These are phyloP conservation scores for Blastobotrys robertii DNA, from an alignment of 805 yeast species.

Conservation along the genomic window DNA sequence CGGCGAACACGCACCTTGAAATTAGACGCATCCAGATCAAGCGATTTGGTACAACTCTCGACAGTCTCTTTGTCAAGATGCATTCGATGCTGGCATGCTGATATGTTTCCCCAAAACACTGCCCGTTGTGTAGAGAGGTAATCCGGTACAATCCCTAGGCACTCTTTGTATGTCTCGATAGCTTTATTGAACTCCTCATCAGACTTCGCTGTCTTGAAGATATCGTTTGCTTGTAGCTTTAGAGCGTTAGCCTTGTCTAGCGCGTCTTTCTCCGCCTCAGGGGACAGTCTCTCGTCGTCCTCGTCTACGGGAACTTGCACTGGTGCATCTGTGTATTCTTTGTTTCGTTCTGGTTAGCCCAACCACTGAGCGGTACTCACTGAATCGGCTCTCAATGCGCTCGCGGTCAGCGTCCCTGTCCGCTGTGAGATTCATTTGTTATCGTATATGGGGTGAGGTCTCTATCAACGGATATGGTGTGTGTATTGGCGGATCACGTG, in stretches of 20 bases:
- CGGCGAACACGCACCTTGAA: slow-evolving; percentile 68
- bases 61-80: slow-evolving; percentile 36
- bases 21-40: slow-evolving; percentile 49
- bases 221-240: slow-evolving; percentile 3
- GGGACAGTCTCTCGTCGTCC: not conserved
- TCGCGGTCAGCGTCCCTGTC: too few relatives aligned
- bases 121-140: slow-evolving; percentile 8
- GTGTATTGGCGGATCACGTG: not conserved
- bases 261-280: not conserved
- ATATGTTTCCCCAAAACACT: slow-evolving; percentile 18
- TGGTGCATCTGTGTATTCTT: too few relatives aligned
- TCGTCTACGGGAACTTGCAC: too few relatives aligned
- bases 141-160: slow-evolving; percentile 13
- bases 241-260: slow-evolving; percentile 2
- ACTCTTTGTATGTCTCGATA: slow-evolving; percentile 8
- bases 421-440: not conserved
- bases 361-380: too few relatives aligned
- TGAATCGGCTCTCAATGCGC: too few relatives aligned
- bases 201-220: slow-evolving; percentile 1
- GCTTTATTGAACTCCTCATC: slow-evolving; percentile 3
- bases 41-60: slow-evolving; percentile 52
- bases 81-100: slow-evolving; percentile 19
- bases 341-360: too few relatives aligned
- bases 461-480: not conserved
- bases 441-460: not conserved